A percentile compares a stretch with the other conserved stretches of the same genome.
phyloP scores from a whole-genome alignment of 2,329 filamentous ascomycete species.

The Bipolaris oryzae region DNA sequence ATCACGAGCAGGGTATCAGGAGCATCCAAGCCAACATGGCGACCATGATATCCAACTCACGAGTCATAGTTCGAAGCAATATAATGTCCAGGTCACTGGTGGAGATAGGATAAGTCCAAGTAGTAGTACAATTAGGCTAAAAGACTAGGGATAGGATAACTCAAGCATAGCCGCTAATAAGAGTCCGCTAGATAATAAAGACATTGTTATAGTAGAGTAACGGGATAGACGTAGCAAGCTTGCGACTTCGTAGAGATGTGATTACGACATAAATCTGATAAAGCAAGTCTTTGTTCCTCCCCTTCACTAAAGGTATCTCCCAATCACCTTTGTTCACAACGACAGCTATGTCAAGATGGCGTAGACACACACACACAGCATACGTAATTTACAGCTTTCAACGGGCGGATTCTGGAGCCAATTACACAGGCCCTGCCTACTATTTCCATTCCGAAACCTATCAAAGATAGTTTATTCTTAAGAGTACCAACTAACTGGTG shows the following conservation, averaged over 20 bases:
- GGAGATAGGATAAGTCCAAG: constrained; percentile 14
- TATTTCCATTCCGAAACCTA: neutral
- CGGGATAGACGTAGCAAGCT: neutral
- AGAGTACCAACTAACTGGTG: neutral
- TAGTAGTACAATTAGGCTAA: constrained; percentile 16
- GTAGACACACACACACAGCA: neutral
- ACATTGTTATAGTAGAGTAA: neutral
- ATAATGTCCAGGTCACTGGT: constrained; percentile 9
- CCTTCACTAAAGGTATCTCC: neutral
- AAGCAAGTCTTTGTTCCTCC: neutral
- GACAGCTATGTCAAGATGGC: neutral
- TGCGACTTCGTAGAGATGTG: neutral
- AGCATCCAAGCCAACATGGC: constrained; percentile 15
- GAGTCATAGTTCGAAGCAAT: constrained; percentile 8
- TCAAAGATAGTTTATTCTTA: neutral
- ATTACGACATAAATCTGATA: neutral
- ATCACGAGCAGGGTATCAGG: constrained; percentile 20
- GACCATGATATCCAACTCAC: constrained; percentile 19
- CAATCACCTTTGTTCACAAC: neutral
- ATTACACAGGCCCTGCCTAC: neutral
- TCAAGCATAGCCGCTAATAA: neutral
- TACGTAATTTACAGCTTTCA: neutral
- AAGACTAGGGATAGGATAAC: constrained; percentile 16
- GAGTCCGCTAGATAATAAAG: neutral
- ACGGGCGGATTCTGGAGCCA: neutral